Percentiles rank a stretch among this genome's conserved stretches.
Evolutionary conservation across 805 yeast species (phyloP).

Genomic region (Lipomyces orientalis): DNA sequence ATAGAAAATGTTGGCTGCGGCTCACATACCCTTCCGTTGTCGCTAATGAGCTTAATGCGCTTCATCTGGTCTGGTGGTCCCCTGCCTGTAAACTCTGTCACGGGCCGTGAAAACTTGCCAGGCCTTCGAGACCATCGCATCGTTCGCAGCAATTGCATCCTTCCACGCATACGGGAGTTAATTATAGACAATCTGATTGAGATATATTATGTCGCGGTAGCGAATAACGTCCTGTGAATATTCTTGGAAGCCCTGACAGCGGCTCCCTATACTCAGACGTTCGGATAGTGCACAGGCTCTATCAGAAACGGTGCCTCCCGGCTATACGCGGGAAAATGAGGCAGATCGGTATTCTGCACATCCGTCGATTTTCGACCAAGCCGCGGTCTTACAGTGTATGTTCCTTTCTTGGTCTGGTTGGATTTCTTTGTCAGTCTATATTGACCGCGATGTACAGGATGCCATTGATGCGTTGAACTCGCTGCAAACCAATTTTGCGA

Average conservation of each 20-base stretch:
- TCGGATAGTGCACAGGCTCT: too few relatives aligned
- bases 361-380: slow-evolving; percentile 9
- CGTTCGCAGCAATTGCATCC: not conserved
- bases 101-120: too few relatives aligned
- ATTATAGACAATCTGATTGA: not conserved
- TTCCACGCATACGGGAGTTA: not conserved
- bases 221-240: not conserved
- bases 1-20: too few relatives aligned
- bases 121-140: too few relatives aligned
- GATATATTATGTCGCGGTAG: not conserved
- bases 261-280: too few relatives aligned
- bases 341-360: not conserved
- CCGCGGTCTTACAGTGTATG: slow-evolving; percentile 24
- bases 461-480: slow-evolving; percentile 86
- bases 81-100: too few relatives aligned
- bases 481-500: slow-evolving; percentile 88
- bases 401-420: not conserved
- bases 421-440: not conserved
- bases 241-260: not conserved
- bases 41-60: too few relatives aligned
- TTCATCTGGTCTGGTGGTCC: too few relatives aligned
- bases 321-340: not conserved
- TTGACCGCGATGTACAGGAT: slow-evolving; percentile 51
- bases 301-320: not conserved
- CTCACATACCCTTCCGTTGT: too few relatives aligned